Base-by-base conservation (phyloP, 192 early-diverging fungal species). In the Coemansia reversa region DNA sequence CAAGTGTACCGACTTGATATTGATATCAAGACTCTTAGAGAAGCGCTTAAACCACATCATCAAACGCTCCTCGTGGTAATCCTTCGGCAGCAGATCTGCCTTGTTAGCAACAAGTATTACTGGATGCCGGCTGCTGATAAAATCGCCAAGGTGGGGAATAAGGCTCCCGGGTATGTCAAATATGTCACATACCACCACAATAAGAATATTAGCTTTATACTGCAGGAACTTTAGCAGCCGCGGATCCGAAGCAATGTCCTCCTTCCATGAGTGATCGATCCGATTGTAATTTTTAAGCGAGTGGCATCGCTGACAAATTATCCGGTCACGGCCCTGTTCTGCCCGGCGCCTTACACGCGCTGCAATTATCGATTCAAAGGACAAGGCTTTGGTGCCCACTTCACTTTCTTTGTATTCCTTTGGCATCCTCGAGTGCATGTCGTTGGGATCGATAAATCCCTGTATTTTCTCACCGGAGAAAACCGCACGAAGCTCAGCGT, bases 51-150 rank as follows among this genome's bases (percentile, higher is more conserved):
- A 50, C 79, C 84, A 87, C 58, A 76, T 73, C 24, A 39, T 72
- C 32, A 90, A 66, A 4, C 87, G 82, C 67, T 85, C 72, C 18
- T 74, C 55, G 54, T 87, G 82, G 33, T 78, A 76, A 30, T 78
- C 77, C 24, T 65, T 76, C 4, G 89, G 89, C 51, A 92, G 69
- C 55, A 92, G 42, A 62, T 92, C 91, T 5, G 81, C 54, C 58
- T 92, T 92, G 72, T 92, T 92, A 8, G 83, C 88, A 2, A 86
- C 88, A 2, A 92, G 62, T 1, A 92, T 63, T 39, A 91, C 76
- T 3, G 79, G 66, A 12, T 80, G 76, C n/a, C 74, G 60, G 8
- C 66, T 53, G 28, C 88, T 84, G 24, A 88, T 83, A 49, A 86
- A 66, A 11, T 85, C 60, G 47, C 81, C 65, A 22, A 86, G 60